Evolutionary conservation across 2,329 filamentous ascomycete genomes (phyloP), one percentile per base, ranked within the genome.

Genomic region (Neofusicoccum umdonicola): DNA sequence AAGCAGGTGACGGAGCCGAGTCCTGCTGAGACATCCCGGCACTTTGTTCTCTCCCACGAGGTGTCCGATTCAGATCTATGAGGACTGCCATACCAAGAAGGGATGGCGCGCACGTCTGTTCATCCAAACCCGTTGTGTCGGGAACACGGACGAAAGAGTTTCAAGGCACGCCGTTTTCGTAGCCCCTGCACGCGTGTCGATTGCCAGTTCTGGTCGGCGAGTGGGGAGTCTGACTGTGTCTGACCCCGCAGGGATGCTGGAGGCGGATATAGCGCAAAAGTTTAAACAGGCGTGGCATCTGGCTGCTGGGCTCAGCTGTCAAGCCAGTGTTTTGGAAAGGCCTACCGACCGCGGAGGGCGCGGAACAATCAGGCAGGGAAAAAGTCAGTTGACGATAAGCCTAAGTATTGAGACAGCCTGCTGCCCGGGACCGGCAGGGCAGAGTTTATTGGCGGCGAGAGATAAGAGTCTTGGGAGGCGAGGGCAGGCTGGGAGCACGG

Each of bases 261-360:
- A 45, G 27, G 54, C 54, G 54, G 54, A 37, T 47, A 47, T 47
- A 22, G 56, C 41, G 41, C 42, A 60, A 47, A 60, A 47, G 56
- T 45, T 37, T 35, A 48, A 60, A 60, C 37, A 15, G 27, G 22
- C 3, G 15, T 12, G 27, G n/a, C 47, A 34, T 47, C 39, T 44
- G 34, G 42, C 19, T 17, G 12, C 27, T 37, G 56, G 41, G 56
- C 17, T 35, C 42, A 31, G 41, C 56, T 37, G 56, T 58, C 54
- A 34, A 58, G 54, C 54, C 22, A 58, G 54, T 60, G 56, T 60
- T 60, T 58, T 60, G 56, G 42, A 60, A 37, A 37, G 15, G 15
- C 9, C 31, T 22, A 45, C 56, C 27, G 15, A 47, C 4, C 27
- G 11, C 42, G 31, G 56, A 48, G 41, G 41, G 12, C n/a, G 56